Evolutionary conservation across 1,284 basidiomycete genomes (phyloP), one percentile per base, ranked within the genome.

Genomic region (Leccinum ambiguum): DNA sequence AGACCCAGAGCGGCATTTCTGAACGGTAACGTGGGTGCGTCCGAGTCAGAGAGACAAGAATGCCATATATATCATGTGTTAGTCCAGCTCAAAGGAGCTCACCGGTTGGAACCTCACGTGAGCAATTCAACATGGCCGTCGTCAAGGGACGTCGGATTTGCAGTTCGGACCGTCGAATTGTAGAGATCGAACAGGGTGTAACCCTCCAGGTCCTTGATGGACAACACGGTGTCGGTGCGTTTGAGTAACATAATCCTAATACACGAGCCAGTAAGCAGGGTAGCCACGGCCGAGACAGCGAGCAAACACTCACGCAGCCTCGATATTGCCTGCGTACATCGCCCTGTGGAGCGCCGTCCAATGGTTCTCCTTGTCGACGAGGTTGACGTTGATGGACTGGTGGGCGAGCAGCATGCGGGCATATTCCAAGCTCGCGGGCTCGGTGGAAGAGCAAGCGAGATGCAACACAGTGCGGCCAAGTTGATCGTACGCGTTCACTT

Each of bases 311-410:
- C 69, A 90, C 78, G 91, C 93, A 36, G 89, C 88, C 61, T 87
- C 81, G n/a, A 98, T 73, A 74, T 98, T 97, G 3, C 94, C 96
- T 39, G 82, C 78, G 75, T 97, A 99, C 65, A 98, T 79, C 1
- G 96, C 94, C 59, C 95, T 84, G 75, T 99, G 97, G 21, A 99
- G 81, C 2, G 97, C 86, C 0, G 96, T 97, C 90, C 96, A 98
- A 64, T 91, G 90, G 67, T 86, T 93, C 81, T 97, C 96, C 63
- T 76, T 77, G 76, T 99, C 97, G 65, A 83, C 80, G 7, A 92
- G 69, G 70, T 99, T 99, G 73, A 96, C 86, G 67, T 93, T 90
- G 74, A 96, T 81, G 30, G 80, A 79, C 1, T 93, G 89, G 70
- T 94, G 90, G 10, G 87, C 84, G 61, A 98, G 83, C n/a, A 98